These are phyloP conservation scores for Achaetomium macrosporum DNA, from an alignment of 2,329 filamentous ascomycete genomes.

Conservation along the genomic window DNA sequence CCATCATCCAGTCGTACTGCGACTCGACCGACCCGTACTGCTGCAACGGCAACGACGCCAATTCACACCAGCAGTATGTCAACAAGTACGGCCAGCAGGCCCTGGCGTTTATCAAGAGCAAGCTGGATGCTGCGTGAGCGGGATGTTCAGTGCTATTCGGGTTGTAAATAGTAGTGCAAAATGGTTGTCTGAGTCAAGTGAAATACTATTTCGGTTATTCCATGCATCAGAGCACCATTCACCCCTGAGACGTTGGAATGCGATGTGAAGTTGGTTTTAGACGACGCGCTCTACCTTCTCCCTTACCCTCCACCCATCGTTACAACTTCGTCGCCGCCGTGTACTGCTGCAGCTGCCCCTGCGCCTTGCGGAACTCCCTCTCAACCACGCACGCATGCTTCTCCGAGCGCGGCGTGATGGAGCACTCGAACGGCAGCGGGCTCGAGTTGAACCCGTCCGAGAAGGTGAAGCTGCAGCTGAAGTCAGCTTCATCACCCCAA, in stretches of 20 bases:
- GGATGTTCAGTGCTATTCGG: not conserved
- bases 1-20: slow-evolving; percentile 59
- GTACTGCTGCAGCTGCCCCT: slow-evolving; percentile 21
- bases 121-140: slow-evolving; percentile 21
- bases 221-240: too few relatives aligned
- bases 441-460: slow-evolving; percentile 40
- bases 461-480: slow-evolving; percentile 33
- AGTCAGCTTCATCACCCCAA: not conserved
- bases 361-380: slow-evolving; percentile 27
- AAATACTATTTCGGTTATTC: not conserved
- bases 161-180: not conserved
- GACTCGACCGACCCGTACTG: slow-evolving; percentile 60
- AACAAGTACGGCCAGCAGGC: slow-evolving; percentile 55
- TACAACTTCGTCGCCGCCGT: not conserved
- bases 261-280: too few relatives aligned
- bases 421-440: slow-evolving; percentile 37
- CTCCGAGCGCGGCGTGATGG: slow-evolving; percentile 32
- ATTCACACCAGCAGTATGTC: slow-evolving; percentile 59
- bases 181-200: not conserved
- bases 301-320: not conserved
- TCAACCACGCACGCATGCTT: slow-evolving; percentile 30
- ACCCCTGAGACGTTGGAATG: too few relatives aligned
- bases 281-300: too few relatives aligned
- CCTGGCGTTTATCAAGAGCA: slow-evolving; percentile 50
- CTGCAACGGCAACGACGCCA: slow-evolving; percentile 56